Conservation (phyloP, 139 green algal species). For the Volvox africanus region DNA sequence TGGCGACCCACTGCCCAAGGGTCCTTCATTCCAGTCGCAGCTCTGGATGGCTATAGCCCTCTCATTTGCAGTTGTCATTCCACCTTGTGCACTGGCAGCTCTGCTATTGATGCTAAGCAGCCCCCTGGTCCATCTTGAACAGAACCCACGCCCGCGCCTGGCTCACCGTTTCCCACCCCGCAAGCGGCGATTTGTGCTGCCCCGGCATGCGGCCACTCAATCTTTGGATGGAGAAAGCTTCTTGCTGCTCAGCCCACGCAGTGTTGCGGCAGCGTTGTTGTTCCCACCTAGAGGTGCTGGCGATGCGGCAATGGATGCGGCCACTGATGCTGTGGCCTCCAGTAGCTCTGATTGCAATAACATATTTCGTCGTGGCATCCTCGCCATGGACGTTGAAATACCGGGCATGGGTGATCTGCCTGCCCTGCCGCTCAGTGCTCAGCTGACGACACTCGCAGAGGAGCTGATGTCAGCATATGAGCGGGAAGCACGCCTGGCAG, state of each 20-base stretch:
- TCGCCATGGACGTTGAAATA: no score
- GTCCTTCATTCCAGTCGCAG: background rate
- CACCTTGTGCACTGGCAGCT: constrained; percentile 12
- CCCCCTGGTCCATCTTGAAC: background rate
- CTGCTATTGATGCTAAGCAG: constrained; percentile 1
- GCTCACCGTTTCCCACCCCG: background rate
- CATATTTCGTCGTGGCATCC: background rate
- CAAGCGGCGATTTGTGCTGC: constrained; percentile 15
- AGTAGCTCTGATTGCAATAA: background rate
- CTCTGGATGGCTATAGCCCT: constrained; percentile 37
- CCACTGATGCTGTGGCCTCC: background rate
- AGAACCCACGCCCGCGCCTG: background rate
- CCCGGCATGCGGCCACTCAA: background rate
- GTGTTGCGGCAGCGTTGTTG: background rate
- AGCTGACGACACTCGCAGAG: constrained; percentile 16
- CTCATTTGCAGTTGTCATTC: constrained; percentile 27
- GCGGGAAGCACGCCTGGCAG: constrained; percentile 30
- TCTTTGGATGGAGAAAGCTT: constrained; percentile 3
- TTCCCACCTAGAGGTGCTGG: background rate
- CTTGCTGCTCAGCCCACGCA: constrained; percentile 15
- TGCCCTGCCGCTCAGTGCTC: background rate
- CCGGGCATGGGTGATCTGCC: background rate
- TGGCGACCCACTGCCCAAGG: background rate
- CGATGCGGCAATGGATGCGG: background rate
- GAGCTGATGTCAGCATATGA: constrained; percentile 4